phyloP scores from a whole-genome alignment of 192 early-diverging fungal genomes.

The Neocallimastix lanati region DNA sequence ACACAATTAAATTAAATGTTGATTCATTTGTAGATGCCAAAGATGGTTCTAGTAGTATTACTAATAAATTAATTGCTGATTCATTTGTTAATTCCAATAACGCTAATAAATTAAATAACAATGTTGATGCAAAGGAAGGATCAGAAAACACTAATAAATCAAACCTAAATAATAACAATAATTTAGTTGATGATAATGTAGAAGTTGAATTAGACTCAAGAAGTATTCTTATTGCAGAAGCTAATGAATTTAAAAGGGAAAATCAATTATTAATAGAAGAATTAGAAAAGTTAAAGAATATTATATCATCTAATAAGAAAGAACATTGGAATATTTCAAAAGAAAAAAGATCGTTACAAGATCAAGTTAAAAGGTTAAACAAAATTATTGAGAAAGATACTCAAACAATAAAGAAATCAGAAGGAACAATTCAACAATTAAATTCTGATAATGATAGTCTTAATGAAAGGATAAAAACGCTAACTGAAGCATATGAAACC shows the following conservation, averaged over 20 bases:
- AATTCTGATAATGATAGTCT: background rate
- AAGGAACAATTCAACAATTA: background rate
- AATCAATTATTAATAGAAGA: background rate
- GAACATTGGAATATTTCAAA: background rate
- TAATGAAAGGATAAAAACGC: background rate
- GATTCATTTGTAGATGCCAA: too few relatives aligned
- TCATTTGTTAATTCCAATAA: too few relatives aligned
- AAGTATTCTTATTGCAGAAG: too few relatives aligned
- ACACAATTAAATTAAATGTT: too few relatives aligned
- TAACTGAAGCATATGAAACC: background rate
- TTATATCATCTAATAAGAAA: background rate
- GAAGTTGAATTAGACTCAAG: too few relatives aligned
- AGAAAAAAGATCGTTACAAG: background rate
- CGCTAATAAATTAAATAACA: too few relatives aligned
- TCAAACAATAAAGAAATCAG: background rate
- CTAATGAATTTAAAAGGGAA: background rate
- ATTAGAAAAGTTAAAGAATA: background rate
- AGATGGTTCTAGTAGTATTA: too few relatives aligned
- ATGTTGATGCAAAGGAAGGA: too few relatives aligned
- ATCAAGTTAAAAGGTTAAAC: background rate
- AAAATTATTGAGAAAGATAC: background rate
- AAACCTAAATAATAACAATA: too few relatives aligned
- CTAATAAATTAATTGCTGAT: too few relatives aligned
- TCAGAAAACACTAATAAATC: too few relatives aligned
- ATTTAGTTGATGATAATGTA: too few relatives aligned